Evolutionary conservation across 202 grass and related monocot genomes (phyloP).

Genomic region (Miscanthus sacchariflorus): DNA sequence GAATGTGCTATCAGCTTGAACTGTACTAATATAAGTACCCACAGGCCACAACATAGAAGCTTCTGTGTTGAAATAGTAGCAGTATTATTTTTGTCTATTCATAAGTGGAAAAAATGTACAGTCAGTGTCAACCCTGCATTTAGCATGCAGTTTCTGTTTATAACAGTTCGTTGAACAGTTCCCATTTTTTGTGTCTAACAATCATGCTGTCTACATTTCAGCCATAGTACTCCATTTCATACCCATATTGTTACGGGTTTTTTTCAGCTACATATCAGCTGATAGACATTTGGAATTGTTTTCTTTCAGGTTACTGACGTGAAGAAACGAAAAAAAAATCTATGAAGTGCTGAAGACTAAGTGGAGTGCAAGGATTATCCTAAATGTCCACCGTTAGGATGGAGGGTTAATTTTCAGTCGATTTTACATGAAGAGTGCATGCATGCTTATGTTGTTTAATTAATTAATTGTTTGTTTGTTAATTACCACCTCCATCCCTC

Average conservation of each 20-base stretch:
- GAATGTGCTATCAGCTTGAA: neutral
- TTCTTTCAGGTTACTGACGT: slow-evolving; percentile 45
- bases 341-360: slow-evolving; percentile 31
- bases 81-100: neutral
- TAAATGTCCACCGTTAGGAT: slow-evolving; percentile 26
- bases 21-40: neutral
- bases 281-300: neutral
- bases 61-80: neutral
- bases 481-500: neutral
- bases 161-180: neutral
- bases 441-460: slow-evolving; percentile 19
- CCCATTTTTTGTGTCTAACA: neutral
- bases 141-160: slow-evolving; percentile 19
- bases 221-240: neutral
- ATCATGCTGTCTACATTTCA: neutral
- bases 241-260: neutral
- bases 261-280: neutral
- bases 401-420: slow-evolving; percentile 34
- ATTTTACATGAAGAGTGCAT: slow-evolving; percentile 44
- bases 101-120: neutral
- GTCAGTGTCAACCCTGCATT: neutral
- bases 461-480: neutral
- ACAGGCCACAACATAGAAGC: neutral
- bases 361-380: slow-evolving; percentile 3
- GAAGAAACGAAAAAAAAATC: neutral